Base-by-base conservation (phyloP, 305 asterid genomes). In the Solanum hybrid region DNA sequence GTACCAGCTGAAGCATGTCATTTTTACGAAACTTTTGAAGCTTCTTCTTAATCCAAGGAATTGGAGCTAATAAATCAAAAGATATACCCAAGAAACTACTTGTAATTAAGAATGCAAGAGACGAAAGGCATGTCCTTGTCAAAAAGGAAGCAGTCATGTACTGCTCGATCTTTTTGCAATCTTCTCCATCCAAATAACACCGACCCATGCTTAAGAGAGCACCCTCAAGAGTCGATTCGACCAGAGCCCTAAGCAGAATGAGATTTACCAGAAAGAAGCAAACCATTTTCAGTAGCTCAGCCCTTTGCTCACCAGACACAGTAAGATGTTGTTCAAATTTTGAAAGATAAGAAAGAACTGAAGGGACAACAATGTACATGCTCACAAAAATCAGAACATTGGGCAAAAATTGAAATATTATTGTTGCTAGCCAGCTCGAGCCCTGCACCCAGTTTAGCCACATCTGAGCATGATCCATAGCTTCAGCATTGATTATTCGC, bases 61-160 rank as follows among this genome's bases (percentile, higher is more conserved):
- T 92, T 87, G 99, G 99, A 89, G 99, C 97, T 34, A 96, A 91
- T 72, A 98, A 93, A 92, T 98, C 99, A 71, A 89, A 98, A 81
- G 99, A 98, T 89, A 98, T 98, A 64, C 99, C 99, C 94, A 98
- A 91, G 93, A 98, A 98, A 72, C 99, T 95, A 93, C 99, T 88
- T 29, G 98, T 93, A 89, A 98, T 98, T 88, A 98, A 95, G 89
- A 98, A 98, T 1, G 99, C 99, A 10, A 98, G 95, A 32, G 99
- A 95, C 2, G 99, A 96, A 10, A 98, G 95, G 91, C 99, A 98
- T 66, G 99, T 96, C 92, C 93, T 95, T 60, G 99, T 94, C 94
- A 98, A 82, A 93, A 98, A 96, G 2, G 99, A 96, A 89, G 97
- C 90, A 89, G 97, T 96, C 93, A 95, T 89, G 86, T 96, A 98